Conservation (phyloP, 257 asterid species). For the Jacaranda copaia region DNA sequence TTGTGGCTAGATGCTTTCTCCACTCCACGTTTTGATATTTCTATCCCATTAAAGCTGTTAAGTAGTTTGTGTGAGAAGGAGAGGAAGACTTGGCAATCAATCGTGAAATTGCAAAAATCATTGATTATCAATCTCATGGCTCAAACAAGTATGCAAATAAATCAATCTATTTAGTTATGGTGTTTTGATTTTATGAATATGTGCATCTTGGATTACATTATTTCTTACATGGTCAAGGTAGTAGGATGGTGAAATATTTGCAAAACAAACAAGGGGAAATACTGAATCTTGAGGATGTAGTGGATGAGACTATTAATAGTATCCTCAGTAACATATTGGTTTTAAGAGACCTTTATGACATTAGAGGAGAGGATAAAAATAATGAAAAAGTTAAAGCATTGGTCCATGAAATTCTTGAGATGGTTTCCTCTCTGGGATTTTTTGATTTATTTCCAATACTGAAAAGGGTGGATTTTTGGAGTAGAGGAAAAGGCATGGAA, state of each 20-base stretch:
- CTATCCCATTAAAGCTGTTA: too few relatives aligned
- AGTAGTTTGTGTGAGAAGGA: too few relatives aligned
- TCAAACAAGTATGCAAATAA: too few relatives aligned
- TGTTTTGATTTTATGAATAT: too few relatives aligned
- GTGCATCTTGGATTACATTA: too few relatives aligned
- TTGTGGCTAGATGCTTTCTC: too few relatives aligned
- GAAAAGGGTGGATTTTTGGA: background rate
- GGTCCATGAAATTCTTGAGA: background rate
- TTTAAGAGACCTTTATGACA: background rate
- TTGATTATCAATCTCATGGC: too few relatives aligned
- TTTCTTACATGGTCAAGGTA: conserved; percentile 6
- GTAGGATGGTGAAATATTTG: background rate
- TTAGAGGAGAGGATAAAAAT: background rate
- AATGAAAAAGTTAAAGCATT: background rate
- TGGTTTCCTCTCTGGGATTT: background rate
- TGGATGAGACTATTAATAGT: background rate
- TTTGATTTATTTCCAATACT: conserved; percentile 10
- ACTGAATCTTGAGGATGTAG: background rate
- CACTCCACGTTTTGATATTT: too few relatives aligned
- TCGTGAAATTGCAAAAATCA: too few relatives aligned
- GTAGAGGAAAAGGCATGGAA: background rate
- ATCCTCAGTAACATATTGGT: background rate
- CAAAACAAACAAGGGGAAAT: background rate
- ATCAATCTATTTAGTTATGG: too few relatives aligned
- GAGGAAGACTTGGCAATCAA: too few relatives aligned